phyloP scores from a whole-genome alignment of 768 basidiomycete genomes.

The Leccinum disarticulatum region DNA sequence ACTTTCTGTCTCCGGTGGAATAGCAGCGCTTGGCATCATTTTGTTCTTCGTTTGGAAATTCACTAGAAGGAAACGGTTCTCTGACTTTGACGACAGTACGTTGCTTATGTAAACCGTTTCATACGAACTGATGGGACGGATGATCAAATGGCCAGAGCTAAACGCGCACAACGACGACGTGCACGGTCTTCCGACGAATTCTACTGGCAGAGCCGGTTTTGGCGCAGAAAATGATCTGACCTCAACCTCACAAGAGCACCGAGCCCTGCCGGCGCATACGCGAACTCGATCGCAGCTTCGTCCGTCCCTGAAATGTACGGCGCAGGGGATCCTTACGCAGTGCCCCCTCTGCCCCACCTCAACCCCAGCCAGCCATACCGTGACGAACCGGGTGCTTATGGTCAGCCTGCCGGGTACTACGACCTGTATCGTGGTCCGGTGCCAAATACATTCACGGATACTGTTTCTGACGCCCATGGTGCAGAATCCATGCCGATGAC shows the following conservation, averaged over 20 bases:
- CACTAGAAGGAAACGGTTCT: constrained; percentile 66
- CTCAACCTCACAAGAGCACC: constrained; percentile 54
- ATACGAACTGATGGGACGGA: constrained; percentile 1
- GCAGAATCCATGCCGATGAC: constrained; percentile 77
- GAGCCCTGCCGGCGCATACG: constrained; percentile 44
- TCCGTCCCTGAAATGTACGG: constrained; percentile 45
- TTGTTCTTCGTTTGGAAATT: constrained; percentile 87
- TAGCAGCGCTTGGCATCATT: constrained; percentile 68
- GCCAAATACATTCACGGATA: constrained; percentile 59
- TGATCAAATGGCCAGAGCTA: constrained; percentile 84
- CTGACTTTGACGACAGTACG: constrained; percentile 79
- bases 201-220: constrained; percentile 72
- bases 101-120: constrained; percentile 25
- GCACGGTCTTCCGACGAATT: constrained; percentile 66
- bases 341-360: constrained; percentile 78
- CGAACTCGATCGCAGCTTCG: constrained; percentile 43
- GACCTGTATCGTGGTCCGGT: constrained; percentile 83
- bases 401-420: constrained; percentile 52
- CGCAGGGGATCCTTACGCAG: constrained; percentile 68
- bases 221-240: constrained; percentile 60
- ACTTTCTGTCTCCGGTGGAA: constrained; percentile 77
- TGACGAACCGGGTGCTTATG: constrained; percentile 58
- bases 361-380: constrained; percentile 76
- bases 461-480: constrained; percentile 28
- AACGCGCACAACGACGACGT: constrained; percentile 60